Conservation (phyloP, 2,329 filamentous ascomycete species). For the Fusarium floridanum region DNA sequence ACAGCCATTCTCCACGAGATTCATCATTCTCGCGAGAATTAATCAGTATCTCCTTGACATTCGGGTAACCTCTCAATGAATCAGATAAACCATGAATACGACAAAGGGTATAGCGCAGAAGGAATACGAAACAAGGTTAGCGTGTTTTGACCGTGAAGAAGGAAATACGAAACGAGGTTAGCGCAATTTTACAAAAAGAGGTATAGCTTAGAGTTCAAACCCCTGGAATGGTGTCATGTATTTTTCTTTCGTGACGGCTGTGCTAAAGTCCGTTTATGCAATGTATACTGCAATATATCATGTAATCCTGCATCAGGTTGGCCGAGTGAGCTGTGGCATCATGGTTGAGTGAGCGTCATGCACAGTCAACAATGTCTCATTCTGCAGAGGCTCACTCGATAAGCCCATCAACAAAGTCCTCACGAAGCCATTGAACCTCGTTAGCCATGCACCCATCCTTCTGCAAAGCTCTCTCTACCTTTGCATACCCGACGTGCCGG, state of each 20-base stretch:
- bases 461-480: not conserved
- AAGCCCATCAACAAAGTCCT: not conserved
- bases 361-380: conserved; percentile 14
- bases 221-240: not conserved
- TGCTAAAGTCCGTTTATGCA: not conserved
- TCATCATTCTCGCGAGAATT: not conserved
- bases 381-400: conserved; percentile 15
- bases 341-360: conserved; percentile 9
- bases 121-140: conserved; percentile 21
- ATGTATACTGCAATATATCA: not conserved
- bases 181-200: not conserved
- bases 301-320: not conserved
- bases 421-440: not conserved
- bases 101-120: not conserved
- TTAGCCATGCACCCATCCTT: not conserved
- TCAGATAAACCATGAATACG: not conserved
- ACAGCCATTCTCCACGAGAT: not conserved
- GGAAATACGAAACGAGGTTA: conserved; percentile 24
- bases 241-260: not conserved
- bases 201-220: not conserved
- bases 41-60: not conserved
- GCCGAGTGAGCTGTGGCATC: not conserved
- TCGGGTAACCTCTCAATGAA: not conserved
- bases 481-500: not conserved
- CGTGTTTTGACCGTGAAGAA: not conserved